A percentile compares a stretch with the other conserved stretches of the same genome.
Conservation (phyloP, 75 land plant genomes). For the Azolla pinnata region DNA sequence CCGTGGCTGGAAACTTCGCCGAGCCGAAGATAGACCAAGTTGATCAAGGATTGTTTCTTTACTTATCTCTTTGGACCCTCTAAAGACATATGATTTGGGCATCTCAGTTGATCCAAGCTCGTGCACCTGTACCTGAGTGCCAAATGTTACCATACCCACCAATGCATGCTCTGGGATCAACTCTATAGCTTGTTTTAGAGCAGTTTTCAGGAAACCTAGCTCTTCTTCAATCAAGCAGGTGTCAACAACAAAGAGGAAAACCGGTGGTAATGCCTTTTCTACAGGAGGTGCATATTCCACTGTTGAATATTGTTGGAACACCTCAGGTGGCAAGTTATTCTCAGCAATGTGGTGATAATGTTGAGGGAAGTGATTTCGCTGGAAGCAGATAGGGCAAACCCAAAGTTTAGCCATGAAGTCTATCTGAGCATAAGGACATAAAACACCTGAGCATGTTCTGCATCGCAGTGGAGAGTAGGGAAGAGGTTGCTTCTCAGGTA, state of each 20-base stretch:
- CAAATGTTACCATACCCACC: conserved; percentile 80
- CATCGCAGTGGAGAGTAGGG: conserved; percentile 85
- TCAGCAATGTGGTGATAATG: conserved; percentile 55
- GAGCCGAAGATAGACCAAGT: conserved; percentile 44
- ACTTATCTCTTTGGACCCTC: conserved; percentile 78
- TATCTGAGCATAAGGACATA: conserved; percentile 67
- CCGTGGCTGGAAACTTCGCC: conserved; percentile 2
- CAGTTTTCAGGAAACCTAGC: conserved; percentile 61
- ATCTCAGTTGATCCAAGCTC: conserved; percentile 86
- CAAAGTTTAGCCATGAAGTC: conserved; percentile 86
- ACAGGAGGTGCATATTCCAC: conserved; percentile 50
- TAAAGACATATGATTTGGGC: conserved; percentile 71
- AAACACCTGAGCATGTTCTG: conserved; percentile 56
- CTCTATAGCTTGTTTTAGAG: conserved; percentile 59
- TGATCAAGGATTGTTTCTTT: conserved; percentile 94
- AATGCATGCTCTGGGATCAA: conserved; percentile 74
- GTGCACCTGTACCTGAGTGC: conserved; percentile 95
- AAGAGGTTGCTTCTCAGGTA: conserved; percentile 42
- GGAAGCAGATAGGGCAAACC: conserved; percentile 89
- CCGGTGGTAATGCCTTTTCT: conserved; percentile 32
- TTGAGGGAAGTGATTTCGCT: conserved; percentile 82
- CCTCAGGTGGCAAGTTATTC: conserved; percentile 68
- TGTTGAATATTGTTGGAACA: conserved; percentile 72
- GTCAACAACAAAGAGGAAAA: conserved; percentile 83
- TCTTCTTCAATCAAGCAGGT: conserved; percentile 96